A percentile compares a stretch with the other conserved stretches of the same genome.
Conservation (phyloP, 1,139 yeast species). For the Pneumocystis murina region DNA sequence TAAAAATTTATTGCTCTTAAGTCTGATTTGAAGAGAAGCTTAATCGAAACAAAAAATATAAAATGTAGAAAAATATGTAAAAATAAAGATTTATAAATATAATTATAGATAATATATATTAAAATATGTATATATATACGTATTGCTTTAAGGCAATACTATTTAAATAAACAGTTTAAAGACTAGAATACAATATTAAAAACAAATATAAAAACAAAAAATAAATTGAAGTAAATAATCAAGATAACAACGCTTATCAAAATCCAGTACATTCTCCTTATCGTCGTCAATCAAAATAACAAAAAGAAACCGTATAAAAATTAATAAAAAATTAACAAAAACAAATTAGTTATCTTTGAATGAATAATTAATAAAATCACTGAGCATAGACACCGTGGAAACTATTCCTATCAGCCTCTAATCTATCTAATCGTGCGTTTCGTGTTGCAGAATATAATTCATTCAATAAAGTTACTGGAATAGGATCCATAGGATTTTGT, state of each 20-base stretch:
- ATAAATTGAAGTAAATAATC: not conserved
- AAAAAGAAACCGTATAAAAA: not conserved
- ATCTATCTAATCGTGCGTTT: constrained; percentile 35
- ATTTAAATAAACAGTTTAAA: not conserved
- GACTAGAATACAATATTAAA: not conserved
- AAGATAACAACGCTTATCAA: not conserved
- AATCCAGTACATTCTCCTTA: not conserved
- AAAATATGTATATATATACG: not conserved
- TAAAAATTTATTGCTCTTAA: too few relatives aligned
- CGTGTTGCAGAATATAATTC: constrained; percentile 35
- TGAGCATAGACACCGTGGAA: constrained; percentile 30
- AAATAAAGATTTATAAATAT: not conserved
- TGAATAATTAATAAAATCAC: constrained; percentile 13
- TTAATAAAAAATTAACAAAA: not conserved
- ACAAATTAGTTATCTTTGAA: not conserved
- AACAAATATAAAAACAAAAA: not conserved
- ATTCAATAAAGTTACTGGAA: constrained; percentile 31
- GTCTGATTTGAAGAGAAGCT: not conserved
- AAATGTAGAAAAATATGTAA: not conserved
- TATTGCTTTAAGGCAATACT: not conserved
- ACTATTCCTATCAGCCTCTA: constrained; percentile 32
- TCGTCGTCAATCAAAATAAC: not conserved
- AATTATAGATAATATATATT: not conserved
- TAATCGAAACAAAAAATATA: not conserved
- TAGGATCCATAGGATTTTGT: constrained; percentile 26